Conservation (phyloP, 1,284 basidiomycete species). For the Trichosporon ovoides region DNA sequence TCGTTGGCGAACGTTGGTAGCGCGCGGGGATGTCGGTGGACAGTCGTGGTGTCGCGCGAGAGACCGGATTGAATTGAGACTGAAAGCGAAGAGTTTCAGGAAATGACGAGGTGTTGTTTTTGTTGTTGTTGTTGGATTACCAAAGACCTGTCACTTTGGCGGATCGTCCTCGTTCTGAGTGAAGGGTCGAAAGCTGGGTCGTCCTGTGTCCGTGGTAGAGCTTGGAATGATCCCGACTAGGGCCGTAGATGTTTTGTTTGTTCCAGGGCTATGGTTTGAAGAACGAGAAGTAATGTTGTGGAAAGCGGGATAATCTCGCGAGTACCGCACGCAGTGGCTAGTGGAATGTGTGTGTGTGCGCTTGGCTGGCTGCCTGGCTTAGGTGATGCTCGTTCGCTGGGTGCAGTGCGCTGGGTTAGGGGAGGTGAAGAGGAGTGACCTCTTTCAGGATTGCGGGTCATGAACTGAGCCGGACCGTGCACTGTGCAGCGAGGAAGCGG, state of each 20-base stretch:
- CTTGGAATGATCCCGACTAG: background rate
- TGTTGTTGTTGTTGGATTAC: constrained; percentile 1
- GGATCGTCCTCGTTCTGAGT: background rate
- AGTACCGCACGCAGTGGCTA: background rate
- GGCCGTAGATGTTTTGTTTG: background rate
- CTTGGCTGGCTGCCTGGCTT: background rate
- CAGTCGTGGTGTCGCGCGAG: background rate
- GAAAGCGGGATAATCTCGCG: background rate
- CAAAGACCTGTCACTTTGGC: background rate
- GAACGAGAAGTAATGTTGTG: constrained; percentile 1
- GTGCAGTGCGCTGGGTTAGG: no score
- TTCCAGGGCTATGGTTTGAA: background rate
- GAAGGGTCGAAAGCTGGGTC: background rate
- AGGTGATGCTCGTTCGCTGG: no score
- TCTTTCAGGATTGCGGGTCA: no score
- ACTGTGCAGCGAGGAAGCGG: no score
- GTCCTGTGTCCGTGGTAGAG: background rate
- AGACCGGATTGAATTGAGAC: no score
- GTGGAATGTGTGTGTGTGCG: background rate
- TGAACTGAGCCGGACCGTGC: no score
- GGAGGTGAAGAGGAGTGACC: no score
- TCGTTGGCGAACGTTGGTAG: background rate
- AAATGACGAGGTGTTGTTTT: background rate
- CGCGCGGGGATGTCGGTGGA: background rate
- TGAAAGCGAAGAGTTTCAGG: background rate